These are phyloP conservation scores for Conringia planisiliqua DNA, from an alignment of 345 rosid genomes.

Conservation along the genomic window DNA sequence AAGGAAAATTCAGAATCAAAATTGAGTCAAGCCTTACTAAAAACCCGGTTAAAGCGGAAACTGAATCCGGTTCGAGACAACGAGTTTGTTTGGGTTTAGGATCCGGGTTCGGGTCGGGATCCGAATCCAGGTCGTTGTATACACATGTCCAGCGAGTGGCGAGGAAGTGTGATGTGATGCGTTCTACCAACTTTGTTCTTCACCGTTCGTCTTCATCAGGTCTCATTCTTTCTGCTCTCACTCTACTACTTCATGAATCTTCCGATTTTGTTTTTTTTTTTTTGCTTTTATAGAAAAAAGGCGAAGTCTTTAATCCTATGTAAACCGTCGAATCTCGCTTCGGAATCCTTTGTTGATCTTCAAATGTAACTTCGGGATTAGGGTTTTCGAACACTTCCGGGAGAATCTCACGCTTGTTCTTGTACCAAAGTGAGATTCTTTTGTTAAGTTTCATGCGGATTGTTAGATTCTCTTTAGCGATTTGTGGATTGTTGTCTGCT, in stretches of 20 bases:
- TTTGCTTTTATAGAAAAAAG: too few relatives aligned
- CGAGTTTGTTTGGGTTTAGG: neutral
- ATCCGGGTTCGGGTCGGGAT: neutral
- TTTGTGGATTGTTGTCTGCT: neutral
- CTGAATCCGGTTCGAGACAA: neutral
- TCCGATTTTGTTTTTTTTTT: neutral
- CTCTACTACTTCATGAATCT: neutral
- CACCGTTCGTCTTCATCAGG: conserved; percentile 9
- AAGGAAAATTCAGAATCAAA: neutral
- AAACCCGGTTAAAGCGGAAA: neutral
- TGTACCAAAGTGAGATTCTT: neutral
- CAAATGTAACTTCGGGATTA: neutral
- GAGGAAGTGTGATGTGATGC: neutral
- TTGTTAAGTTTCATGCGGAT: neutral
- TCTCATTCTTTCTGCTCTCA: neutral
- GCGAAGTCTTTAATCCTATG: neutral
- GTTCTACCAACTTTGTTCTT: neutral
- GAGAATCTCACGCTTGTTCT: neutral
- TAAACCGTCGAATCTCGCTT: neutral
- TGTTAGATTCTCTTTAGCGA: neutral
- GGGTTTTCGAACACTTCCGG: neutral
- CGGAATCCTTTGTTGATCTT: neutral
- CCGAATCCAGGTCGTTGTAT: neutral
- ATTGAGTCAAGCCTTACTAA: neutral
- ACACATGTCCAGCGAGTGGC: neutral